Evolutionary conservation across 2,329 filamentous ascomycete genomes (phyloP).

Genomic region (Aureobasidium uvarum): DNA sequence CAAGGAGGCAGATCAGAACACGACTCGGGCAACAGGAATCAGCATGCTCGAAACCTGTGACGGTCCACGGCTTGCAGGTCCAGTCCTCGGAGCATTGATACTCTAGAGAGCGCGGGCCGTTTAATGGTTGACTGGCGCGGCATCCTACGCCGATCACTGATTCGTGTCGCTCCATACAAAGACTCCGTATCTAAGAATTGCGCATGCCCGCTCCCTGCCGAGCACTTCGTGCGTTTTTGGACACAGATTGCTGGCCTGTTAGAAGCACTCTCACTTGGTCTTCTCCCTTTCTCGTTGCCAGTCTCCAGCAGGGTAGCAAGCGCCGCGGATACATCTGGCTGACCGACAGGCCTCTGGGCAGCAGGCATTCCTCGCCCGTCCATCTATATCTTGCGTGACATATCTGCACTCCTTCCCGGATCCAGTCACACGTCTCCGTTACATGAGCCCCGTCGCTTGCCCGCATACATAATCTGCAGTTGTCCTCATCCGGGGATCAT

Average conservation of each 20-base stretch:
- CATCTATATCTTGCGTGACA: conserved; percentile 24
- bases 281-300: conserved; percentile 8
- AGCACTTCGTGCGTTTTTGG: conserved; percentile 1
- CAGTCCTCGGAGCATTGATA: conserved; percentile 2
- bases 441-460: conserved; percentile 10
- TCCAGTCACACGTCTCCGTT: conserved; percentile 22
- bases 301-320: background rate
- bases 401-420: conserved; percentile 22
- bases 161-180: conserved; percentile 20
- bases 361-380: conserved; percentile 3
- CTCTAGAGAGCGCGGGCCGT: background rate
- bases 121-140: background rate
- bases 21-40: background rate
- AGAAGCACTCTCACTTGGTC: background rate
- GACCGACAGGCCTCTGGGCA: conserved; percentile 19
- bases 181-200: conserved; percentile 20
- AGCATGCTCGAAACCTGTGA: background rate
- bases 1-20: background rate
- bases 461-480: conserved; percentile 25
- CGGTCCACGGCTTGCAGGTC: background rate
- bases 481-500: conserved; percentile 20
- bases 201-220: conserved; percentile 21
- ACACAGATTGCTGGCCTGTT: conserved; percentile 4
- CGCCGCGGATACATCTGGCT: conserved; percentile 8
- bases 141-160: conserved; percentile 24